A percentile compares a stretch with the other conserved stretches of the same genome.
These are phyloP conservation scores for Globisporangium echinulatum DNA, from an alignment of 352 stramenopile species.

Conservation along the genomic window DNA sequence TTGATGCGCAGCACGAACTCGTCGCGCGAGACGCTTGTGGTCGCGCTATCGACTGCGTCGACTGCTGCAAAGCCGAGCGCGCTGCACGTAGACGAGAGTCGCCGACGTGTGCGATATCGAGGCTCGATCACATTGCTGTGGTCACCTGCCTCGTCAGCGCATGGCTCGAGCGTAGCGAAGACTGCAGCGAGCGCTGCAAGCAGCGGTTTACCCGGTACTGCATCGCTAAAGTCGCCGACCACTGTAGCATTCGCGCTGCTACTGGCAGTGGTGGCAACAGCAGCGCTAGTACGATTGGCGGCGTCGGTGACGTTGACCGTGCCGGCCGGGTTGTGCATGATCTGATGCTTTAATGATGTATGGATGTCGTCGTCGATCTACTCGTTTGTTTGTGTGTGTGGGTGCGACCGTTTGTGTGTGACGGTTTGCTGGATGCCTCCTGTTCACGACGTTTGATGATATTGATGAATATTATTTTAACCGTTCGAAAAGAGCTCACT, in stretches of 20 bases:
- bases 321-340: too few species aligned
- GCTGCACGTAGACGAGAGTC: background rate
- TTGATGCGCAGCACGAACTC: conserved; percentile 13
- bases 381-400: too few species aligned
- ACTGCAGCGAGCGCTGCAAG: conserved; percentile 8
- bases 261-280: background rate
- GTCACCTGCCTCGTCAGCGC: background rate
- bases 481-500: too few species aligned
- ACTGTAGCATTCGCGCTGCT: background rate
- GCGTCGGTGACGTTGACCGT: too few species aligned
- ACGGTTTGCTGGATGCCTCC: too few species aligned
- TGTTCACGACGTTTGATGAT: too few species aligned
- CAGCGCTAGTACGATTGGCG: too few species aligned
- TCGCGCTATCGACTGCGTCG: background rate
- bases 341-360: too few species aligned
- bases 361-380: too few species aligned
- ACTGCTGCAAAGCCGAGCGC: background rate
- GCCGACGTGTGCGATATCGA: background rate
- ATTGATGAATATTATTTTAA: too few species aligned
- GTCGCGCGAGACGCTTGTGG: background rate
- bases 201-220: conserved; percentile 13
- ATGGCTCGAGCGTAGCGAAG: conserved; percentile 7
- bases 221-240: conserved; percentile 2
- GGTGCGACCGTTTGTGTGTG: too few species aligned
- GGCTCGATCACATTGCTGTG: background rate